Conservation (phyloP, 441 rosid genomes). For the Manihot esculenta region DNA sequence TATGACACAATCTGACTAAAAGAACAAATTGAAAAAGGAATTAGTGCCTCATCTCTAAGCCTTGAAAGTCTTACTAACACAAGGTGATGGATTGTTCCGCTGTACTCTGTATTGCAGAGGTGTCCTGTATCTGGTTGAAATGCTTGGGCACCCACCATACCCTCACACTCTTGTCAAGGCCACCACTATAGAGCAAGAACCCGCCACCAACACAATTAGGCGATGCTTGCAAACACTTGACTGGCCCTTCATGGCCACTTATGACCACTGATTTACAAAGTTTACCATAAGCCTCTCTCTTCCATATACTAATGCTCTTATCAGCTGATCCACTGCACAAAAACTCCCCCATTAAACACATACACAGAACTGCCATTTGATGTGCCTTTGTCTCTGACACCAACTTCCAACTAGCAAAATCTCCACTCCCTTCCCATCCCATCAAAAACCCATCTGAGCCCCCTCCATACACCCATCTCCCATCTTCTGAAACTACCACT, state of each 20-base stretch:
- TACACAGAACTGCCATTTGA: slow-evolving; percentile 69
- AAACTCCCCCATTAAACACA: slow-evolving; percentile 63
- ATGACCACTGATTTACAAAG: slow-evolving; percentile 53
- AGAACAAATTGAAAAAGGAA: slow-evolving; percentile 14
- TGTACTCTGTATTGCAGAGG: slow-evolving; percentile 13
- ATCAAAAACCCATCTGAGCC: slow-evolving; percentile 84
- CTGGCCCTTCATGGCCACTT: slow-evolving; percentile 83
- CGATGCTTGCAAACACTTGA: slow-evolving; percentile 84
- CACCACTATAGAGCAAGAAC: slow-evolving; percentile 86
- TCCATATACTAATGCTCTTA: slow-evolving; percentile 81
- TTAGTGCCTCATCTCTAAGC: slow-evolving; percentile 26
- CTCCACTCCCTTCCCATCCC: slow-evolving; percentile 71
- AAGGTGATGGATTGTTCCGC: slow-evolving; percentile 16
- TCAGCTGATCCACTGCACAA: slow-evolving; percentile 81
- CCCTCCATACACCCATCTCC: slow-evolving; percentile 84
- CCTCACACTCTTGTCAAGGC: slow-evolving; percentile 75
- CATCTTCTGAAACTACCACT: slow-evolving; percentile 70
- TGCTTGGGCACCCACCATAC: slow-evolving; percentile 94
- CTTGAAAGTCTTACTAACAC: slow-evolving; percentile 7
- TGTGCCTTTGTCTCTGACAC: slow-evolving; percentile 69
- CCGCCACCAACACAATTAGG: slow-evolving; percentile 63
- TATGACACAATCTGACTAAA: slow-evolving; percentile 12
- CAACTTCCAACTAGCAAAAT: slow-evolving; percentile 55
- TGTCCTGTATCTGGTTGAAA: slow-evolving; percentile 18
- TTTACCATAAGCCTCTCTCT: slow-evolving; percentile 54